A percentile compares a stretch with the other conserved stretches of the same genome.
phyloP scores from a whole-genome alignment of 2,329 filamentous ascomycete species.

The Xylaria sp. region DNA sequence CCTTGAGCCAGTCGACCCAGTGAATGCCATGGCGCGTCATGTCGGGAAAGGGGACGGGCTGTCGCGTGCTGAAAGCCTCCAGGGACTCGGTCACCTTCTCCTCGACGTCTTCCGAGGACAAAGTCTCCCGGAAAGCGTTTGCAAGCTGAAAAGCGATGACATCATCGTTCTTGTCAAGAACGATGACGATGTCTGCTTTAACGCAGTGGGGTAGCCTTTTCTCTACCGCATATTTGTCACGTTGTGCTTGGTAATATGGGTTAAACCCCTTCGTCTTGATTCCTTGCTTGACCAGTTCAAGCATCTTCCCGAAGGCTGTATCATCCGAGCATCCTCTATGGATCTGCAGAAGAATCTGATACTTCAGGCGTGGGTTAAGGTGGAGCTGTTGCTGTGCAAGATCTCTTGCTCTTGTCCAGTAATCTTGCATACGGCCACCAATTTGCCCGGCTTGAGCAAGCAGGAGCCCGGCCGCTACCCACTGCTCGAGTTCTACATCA shows the following conservation, averaged over 20 bases:
- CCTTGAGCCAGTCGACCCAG: slow-evolving; percentile 7
- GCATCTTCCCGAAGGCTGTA: not conserved
- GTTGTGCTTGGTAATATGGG: too few species aligned
- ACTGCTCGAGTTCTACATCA: not conserved
- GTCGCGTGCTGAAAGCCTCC: slow-evolving; percentile 8
- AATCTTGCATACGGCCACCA: slow-evolving; percentile 1
- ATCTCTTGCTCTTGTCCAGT: not conserved
- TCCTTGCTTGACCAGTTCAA: not conserved
- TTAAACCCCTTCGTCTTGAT: too few species aligned
- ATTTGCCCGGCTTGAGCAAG: not conserved
- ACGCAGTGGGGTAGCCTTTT: too few species aligned
- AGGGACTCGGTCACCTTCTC: not conserved
- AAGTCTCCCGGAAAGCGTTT: not conserved
- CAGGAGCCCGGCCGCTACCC: not conserved
- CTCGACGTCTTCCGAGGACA: not conserved
- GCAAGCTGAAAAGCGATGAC: slow-evolving; percentile 1
- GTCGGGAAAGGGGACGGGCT: slow-evolving; percentile 11
- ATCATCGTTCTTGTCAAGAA: not conserved
- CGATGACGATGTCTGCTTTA: too few species aligned
- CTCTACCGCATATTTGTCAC: too few species aligned
- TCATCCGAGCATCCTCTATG: not conserved
- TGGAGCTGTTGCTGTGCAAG: slow-evolving; percentile 1
- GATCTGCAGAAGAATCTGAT: not conserved
- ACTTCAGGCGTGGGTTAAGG: not conserved
- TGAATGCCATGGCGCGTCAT: slow-evolving; percentile 9